These are phyloP conservation scores for Phytophthora meadii DNA, from an alignment of 352 stramenopile species.

Conservation along the genomic window DNA sequence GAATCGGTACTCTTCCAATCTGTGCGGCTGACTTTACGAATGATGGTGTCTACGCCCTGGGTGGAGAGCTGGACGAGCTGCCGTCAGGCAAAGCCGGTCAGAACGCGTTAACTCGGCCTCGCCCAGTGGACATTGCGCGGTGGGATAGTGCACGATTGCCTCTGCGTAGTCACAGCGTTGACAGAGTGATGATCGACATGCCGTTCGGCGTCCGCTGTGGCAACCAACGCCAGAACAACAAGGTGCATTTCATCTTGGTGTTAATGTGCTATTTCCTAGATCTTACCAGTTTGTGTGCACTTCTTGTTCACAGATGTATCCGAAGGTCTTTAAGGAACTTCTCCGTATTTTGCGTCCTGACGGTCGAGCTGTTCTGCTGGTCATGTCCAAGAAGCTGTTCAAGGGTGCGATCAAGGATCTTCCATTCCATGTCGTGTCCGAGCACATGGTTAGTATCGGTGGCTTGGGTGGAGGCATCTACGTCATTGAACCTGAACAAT, in stretches of 20 bases:
- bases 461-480: conserved; percentile 69
- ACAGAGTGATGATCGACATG: conserved; percentile 81
- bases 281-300: background rate
- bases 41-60: conserved; percentile 66
- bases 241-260: conserved; percentile 32
- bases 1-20: conserved; percentile 80
- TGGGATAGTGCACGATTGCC: conserved; percentile 74
- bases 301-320: conserved; percentile 62
- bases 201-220: conserved; percentile 81
- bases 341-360: conserved; percentile 62
- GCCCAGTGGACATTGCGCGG: conserved; percentile 59
- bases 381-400: conserved; percentile 86
- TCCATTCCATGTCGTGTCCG: conserved; percentile 43
- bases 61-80: conserved; percentile 66
- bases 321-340: conserved; percentile 78
- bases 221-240: conserved; percentile 73
- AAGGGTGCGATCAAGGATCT: conserved; percentile 56
- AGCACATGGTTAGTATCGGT: conserved; percentile 80
- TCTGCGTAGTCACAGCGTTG: conserved; percentile 58
- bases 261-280: background rate
- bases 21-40: conserved; percentile 58
- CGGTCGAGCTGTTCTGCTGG: conserved; percentile 71
- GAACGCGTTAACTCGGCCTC: conserved; percentile 49
- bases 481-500: conserved; percentile 49
- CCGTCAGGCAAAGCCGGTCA: conserved; percentile 60